Percentiles rank a stretch among this genome's conserved stretches.
phyloP scores from a whole-genome alignment of 2,329 filamentous ascomycete genomes.

The Ampelomyces quisqualis region DNA sequence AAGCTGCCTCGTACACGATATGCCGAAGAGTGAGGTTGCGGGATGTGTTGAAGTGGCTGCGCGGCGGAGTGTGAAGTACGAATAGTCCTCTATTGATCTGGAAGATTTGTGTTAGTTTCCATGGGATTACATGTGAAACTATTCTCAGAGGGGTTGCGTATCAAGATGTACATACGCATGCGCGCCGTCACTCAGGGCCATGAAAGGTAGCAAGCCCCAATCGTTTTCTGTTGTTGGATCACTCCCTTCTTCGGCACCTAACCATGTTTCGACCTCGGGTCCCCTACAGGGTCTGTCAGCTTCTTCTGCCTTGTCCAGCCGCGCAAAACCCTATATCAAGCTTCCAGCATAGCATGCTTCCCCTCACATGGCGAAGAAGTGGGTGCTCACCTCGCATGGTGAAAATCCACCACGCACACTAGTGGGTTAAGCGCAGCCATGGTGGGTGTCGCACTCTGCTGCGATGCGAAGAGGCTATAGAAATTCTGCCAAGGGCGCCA shows the following conservation, averaged over 20 bases:
- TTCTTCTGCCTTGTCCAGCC: not conserved
- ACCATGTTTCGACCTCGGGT: constrained; percentile 92
- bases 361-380: constrained; percentile 3
- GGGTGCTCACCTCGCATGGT: constrained; percentile 50
- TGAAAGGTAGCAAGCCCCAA: constrained; percentile 90
- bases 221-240: constrained; percentile 83
- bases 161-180: constrained; percentile 67
- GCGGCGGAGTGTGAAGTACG: constrained; percentile 88
- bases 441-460: not conserved
- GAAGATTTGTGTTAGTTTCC: not conserved
- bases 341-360: not conserved
- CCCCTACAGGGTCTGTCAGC: constrained; percentile 55
- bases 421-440: constrained; percentile 47
- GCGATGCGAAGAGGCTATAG: not conserved
- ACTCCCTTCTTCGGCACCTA: constrained; percentile 70
- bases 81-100: constrained; percentile 92
- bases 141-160: too few relatives aligned
- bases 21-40: constrained; percentile 87
- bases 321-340: not conserved
- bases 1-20: constrained; percentile 90
- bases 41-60: constrained; percentile 50
- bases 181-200: constrained; percentile 93
- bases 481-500: constrained; percentile 1
- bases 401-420: constrained; percentile 56
- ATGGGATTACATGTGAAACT: too few relatives aligned